Percentiles rank a stretch among this genome's conserved stretches.
phyloP scores from a whole-genome alignment of 2,329 filamentous ascomycete genomes.

The Emergomyces orientalis region DNA sequence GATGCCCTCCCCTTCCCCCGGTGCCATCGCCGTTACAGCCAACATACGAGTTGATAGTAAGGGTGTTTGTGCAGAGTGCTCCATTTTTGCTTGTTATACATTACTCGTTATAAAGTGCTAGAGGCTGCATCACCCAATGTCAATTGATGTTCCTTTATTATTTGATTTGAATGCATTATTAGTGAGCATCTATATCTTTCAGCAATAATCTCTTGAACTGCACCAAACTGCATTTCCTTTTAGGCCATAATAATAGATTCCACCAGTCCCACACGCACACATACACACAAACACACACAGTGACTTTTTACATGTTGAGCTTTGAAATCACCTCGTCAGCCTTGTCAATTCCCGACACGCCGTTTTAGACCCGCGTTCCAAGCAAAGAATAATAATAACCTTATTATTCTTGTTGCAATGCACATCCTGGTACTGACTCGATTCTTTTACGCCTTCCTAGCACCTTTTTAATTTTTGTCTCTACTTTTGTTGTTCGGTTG shows the following conservation, averaged over 20 bases:
- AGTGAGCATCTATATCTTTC: neutral
- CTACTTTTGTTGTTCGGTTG: neutral
- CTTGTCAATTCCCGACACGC: neutral
- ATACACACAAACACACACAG: too few relatives aligned
- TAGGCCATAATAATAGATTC: neutral
- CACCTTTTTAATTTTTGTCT: constrained; percentile 8
- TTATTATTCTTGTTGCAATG: constrained; percentile 22
- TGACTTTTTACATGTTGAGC: too few relatives aligned
- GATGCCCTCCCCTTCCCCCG: too few relatives aligned
- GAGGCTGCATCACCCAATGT: neutral
- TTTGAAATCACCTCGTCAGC: constrained; percentile 3
- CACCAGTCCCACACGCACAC: neutral
- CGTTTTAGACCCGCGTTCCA: neutral
- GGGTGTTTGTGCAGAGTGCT: neutral
- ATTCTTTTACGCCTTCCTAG: constrained; percentile 5
- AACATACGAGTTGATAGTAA: too few relatives aligned
- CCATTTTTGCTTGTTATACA: neutral
- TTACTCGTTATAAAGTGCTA: too few relatives aligned
- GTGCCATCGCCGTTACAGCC: too few relatives aligned
- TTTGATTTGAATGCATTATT: neutral
- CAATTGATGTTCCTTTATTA: neutral
- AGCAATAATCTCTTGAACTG: neutral
- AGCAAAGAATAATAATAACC: neutral
- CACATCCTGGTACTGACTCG: constrained; percentile 37
- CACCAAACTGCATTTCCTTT: neutral